Evolutionary conservation across 768 basidiomycete genomes (phyloP), one percentile per base, ranked within the genome.

Genomic region (Lentinula aciculospora): DNA sequence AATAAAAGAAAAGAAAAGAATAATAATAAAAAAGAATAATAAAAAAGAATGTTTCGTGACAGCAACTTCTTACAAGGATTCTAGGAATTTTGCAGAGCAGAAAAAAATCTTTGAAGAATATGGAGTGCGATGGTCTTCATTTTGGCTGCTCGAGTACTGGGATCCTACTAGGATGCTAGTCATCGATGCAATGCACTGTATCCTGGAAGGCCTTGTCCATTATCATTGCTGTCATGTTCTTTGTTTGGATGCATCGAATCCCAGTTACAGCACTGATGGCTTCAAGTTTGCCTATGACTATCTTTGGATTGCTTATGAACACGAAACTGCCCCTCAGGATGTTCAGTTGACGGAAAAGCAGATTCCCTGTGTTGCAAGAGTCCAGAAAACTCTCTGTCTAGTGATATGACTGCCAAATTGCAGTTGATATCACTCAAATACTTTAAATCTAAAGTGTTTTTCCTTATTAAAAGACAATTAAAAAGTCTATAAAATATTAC

Each of bases 131-230:
- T 73, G 65, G 62, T 67, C 71, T 0, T 61, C 61, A 27, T 59
- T 79, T 2, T 59, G 72, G 12, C 53, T 67, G 0, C 67, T 79
- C 2, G 69, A 69, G 0, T 79, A 79, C 58, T 78, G 74, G 69
- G 68, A 76, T 58, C 69, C 69, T 0, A 63, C 65, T 2, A 50
- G 56, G 3, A 71, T 62, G 46, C 48, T 68, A 4, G 61, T 74
- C 0, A 61, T 77, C 9, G 75, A 79, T 51, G 56, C 71, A 1
- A 77, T 78, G 76, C 78, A 79, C 59, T 69, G 66, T 17, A 62
- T 78, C 0, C 68, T 71, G 37, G 67, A 77, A 1, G 71, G 73
- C 5, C 45, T 68, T 1, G 56, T 74, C 3, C 61, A 67, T 21
- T 64, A 69, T 21, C 75, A 78, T 51, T 70, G 66, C 44, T 63